Conservation (phyloP, 2,329 filamentous ascomycete genomes). For the Alternaria solani region DNA sequence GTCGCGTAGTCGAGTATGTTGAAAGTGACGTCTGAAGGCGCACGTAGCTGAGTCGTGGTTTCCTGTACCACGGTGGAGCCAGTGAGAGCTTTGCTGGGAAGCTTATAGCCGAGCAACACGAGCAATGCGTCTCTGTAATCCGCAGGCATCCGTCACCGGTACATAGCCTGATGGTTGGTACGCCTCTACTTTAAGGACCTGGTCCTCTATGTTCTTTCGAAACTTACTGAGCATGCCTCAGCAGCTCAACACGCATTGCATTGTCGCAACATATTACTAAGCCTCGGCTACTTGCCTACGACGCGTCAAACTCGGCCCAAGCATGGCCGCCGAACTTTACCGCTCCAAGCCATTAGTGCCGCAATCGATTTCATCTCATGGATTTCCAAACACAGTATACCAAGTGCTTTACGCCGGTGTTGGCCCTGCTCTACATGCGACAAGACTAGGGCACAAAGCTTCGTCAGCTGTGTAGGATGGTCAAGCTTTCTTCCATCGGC, state of each 20-base stretch:
- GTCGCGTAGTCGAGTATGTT: background rate
- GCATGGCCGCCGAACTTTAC: slow-evolving; percentile 18
- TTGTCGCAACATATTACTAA: slow-evolving; percentile 8
- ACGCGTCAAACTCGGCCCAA: slow-evolving; percentile 12
- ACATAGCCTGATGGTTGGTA: background rate
- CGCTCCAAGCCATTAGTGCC: slow-evolving; percentile 42
- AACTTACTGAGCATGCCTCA: background rate
- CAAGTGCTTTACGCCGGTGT: slow-evolving; percentile 10
- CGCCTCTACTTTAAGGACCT: background rate
- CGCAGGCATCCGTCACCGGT: background rate
- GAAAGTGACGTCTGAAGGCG: background rate
- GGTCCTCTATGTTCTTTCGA: background rate
- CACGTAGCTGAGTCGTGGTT: background rate
- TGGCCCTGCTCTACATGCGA: background rate
- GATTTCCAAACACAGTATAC: slow-evolving; percentile 31
- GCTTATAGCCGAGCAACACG: slow-evolving; percentile 9
- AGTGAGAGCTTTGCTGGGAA: background rate
- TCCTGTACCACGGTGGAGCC: background rate
- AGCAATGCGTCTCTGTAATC: background rate
- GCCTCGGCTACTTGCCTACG: slow-evolving; percentile 1
- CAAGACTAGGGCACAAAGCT: background rate
- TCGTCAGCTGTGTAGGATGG: background rate
- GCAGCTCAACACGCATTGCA: background rate
- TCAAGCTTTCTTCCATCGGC: background rate
- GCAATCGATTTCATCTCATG: slow-evolving; percentile 25